phyloP scores from a whole-genome alignment of 2,329 filamentous ascomycete genomes.

The Diaporthe australafricana region DNA sequence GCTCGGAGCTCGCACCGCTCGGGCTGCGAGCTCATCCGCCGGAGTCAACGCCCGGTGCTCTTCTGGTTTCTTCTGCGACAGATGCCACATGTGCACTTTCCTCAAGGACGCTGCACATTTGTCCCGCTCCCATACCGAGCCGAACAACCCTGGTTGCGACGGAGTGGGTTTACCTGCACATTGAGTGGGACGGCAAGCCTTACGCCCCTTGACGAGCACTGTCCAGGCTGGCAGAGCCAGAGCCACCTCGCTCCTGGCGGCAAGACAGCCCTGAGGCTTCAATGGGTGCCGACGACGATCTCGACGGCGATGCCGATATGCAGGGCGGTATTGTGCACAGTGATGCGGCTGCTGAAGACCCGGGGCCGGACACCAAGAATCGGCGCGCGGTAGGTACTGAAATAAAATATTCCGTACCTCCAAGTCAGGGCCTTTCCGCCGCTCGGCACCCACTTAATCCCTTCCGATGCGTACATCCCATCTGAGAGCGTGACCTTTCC shows the following conservation, averaged over 20 bases:
- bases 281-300: background rate
- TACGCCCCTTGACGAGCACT: background rate
- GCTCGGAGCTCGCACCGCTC: conserved; percentile 14
- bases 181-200: conserved; percentile 2
- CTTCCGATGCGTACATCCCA: background rate
- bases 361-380: background rate
- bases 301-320: background rate
- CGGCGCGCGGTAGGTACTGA: conserved; percentile 5
- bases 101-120: background rate
- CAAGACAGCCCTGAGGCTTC: background rate
- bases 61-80: background rate
- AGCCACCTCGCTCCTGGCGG: background rate
- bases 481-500: background rate
- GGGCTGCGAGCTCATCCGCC: conserved; percentile 2
- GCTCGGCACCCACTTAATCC: background rate
- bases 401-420: no score
- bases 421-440: background rate
- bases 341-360: conserved; percentile 3
- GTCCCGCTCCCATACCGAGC: background rate
- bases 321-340: background rate
- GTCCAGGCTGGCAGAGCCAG: background rate
- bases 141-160: background rate
- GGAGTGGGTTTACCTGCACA: background rate
- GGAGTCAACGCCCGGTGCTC: background rate
- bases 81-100: background rate